Conservation (phyloP, 2,329 filamentous ascomycete species). For the Madurella mycetomatis region DNA sequence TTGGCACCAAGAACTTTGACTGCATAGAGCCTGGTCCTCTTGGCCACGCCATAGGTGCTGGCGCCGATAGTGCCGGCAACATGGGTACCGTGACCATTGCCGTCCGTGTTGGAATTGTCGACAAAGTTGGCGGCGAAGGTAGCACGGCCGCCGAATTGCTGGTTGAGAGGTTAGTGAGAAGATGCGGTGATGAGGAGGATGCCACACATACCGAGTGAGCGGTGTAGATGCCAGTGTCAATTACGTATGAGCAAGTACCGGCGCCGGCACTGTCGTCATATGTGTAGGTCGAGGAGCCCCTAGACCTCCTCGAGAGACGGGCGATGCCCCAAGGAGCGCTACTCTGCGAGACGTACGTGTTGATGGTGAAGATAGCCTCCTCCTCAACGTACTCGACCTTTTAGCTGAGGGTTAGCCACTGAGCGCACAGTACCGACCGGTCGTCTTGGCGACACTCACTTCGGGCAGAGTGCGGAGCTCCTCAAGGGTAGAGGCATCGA, state of each 20-base stretch:
- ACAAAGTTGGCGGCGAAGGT: slow-evolving; percentile 37
- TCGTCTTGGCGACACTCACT: slow-evolving; percentile 16
- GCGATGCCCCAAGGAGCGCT: slow-evolving; percentile 29
- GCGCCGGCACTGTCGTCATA: slow-evolving; percentile 30
- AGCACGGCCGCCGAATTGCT: slow-evolving; percentile 41
- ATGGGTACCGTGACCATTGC: slow-evolving; percentile 46
- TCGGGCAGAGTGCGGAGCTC: slow-evolving; percentile 24
- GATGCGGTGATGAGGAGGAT: background rate
- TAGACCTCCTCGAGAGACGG: slow-evolving; percentile 26
- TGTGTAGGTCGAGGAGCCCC: slow-evolving; percentile 25
- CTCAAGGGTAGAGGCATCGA: slow-evolving; percentile 24
- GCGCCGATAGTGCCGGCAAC: slow-evolving; percentile 43
- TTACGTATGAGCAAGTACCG: slow-evolving; percentile 35
- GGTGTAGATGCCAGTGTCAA: slow-evolving; percentile 46
- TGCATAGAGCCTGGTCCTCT: slow-evolving; percentile 39
- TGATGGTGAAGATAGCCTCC: slow-evolving; percentile 29
- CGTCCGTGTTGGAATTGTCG: slow-evolving; percentile 36
- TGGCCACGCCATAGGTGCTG: slow-evolving; percentile 42
- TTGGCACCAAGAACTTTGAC: slow-evolving; percentile 42
- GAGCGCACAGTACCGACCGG: too few relatives aligned
- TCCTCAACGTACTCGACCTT: slow-evolving; percentile 33
- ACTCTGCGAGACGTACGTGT: slow-evolving; percentile 26
- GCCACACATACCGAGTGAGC: slow-evolving; percentile 31
- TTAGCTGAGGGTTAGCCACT: slow-evolving; percentile 8
- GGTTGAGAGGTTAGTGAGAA: background rate